Evolutionary conservation across 352 stramenopile genomes (phyloP), one percentile per base, ranked within the genome.

Genomic region (Vaucheria bursata): DNA sequence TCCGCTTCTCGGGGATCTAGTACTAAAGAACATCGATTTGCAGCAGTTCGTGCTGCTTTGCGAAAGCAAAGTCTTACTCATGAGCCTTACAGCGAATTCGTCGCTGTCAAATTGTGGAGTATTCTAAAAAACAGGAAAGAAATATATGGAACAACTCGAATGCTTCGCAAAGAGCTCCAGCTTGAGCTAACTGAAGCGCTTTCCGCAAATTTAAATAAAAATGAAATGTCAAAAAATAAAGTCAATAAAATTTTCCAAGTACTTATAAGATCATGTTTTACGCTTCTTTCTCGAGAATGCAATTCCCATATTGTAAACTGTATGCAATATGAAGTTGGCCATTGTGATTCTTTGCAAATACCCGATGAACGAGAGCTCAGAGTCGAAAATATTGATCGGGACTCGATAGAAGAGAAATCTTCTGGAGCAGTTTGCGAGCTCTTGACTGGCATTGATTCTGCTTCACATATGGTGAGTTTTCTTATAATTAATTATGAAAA

Each of bases 231-330:
- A 71, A 82, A 79, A 67, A 82, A 82, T 36, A 82, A 82, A 40
- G 77, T 82, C 12, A 82, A 82, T 66, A 82, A 82, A 67, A 75
- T 82, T 34, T 82, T 82, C 73, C 77, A 82, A 74, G 75, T 80
- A 29, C 33, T 82, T 25, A 82, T 82, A 39, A 53, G 77, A 0
- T 73, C 77, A 18, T 82, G 77, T 73, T 82, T 82, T 49, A 65
- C 74, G 25, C 70, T 82, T 7, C 77, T 79, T 52, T 79, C 70
- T 12, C 35, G 77, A 35, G 71, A 40, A 33, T 65, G 76, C 3
- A 59, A 18, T 25, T 59, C 45, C 45, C 45, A 59, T 25, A 25
- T n/a, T n/a, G n/a, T n/a, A n/a, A n/a, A n/a, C n/a, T n/a, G n/a
- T n/a, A n/a, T n/a, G n/a, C n/a, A n/a, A n/a, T n/a, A n/a, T n/a